These are phyloP conservation scores for Prinsepia uniflora DNA, from an alignment of 306 rosid genomes.

Conservation along the genomic window DNA sequence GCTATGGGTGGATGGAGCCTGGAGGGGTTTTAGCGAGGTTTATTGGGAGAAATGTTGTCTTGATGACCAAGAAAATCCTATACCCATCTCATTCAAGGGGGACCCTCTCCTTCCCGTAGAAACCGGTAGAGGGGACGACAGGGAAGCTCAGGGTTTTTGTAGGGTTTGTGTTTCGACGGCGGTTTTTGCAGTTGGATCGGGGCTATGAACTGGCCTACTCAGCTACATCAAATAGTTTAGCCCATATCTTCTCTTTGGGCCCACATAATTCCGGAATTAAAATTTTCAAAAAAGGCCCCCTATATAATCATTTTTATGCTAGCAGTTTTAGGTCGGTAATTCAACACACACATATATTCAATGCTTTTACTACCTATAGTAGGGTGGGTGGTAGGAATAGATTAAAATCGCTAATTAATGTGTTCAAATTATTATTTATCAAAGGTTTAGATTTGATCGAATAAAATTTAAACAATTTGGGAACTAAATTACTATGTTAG, in stretches of 20 bases:
- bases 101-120: conserved; percentile 7
- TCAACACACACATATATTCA: too few species aligned
- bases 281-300: too few species aligned
- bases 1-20: not conserved
- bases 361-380: too few species aligned
- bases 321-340: too few species aligned
- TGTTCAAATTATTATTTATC: too few species aligned
- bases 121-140: not conserved
- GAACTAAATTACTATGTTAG: too few species aligned
- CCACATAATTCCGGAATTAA: too few species aligned
- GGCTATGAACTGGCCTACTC: not conserved
- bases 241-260: not conserved
- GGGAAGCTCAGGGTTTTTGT: conserved; percentile 34
- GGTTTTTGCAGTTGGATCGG: conserved; percentile 8
- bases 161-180: conserved; percentile 29
- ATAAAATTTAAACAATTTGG: too few species aligned
- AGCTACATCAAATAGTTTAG: not conserved
- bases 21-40: conserved; percentile 3
- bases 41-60: conserved; percentile 2
- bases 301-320: too few species aligned
- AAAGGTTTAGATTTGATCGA: too few species aligned
- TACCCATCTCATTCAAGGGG: not conserved
- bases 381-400: too few species aligned
- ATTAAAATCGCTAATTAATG: too few species aligned
- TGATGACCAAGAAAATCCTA: conserved; percentile 9